These are phyloP conservation scores for Podila verticillata DNA, from an alignment of 192 early-diverging fungal genomes.

Conservation along the genomic window DNA sequence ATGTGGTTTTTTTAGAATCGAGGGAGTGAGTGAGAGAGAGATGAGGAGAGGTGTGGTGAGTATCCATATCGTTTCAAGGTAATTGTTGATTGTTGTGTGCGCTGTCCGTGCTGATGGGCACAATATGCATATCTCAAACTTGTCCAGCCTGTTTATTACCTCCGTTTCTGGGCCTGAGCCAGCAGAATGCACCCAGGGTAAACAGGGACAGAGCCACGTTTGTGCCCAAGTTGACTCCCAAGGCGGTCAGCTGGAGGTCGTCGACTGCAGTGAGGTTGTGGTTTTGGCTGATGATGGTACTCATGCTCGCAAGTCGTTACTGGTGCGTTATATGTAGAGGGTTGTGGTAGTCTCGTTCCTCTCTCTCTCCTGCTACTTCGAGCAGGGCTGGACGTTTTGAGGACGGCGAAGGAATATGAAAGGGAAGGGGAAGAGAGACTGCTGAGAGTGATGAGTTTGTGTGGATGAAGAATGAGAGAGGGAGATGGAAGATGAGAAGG, in stretches of 20 bases:
- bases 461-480: not conserved
- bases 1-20: too few species aligned
- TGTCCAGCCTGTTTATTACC: constrained; percentile 18
- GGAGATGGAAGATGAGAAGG: constrained; percentile 1
- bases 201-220: constrained; percentile 33
- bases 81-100: not conserved
- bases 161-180: constrained; percentile 48
- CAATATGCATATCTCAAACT: not conserved
- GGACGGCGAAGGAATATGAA: too few species aligned
- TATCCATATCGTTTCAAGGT: not conserved
- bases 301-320: not conserved
- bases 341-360: too few species aligned
- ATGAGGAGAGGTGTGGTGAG: not conserved
- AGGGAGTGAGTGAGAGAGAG: not conserved
- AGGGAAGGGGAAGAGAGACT: constrained; percentile 5
- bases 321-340: not conserved
- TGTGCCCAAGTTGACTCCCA: constrained; percentile 44
- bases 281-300: constrained; percentile 9
- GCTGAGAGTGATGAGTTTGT: not conserved
- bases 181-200: constrained; percentile 45
- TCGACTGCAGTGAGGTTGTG: constrained; percentile 1
- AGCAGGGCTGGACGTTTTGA: not conserved
- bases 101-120: too few species aligned
- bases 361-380: too few species aligned
- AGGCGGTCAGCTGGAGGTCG: constrained; percentile 20